These are phyloP conservation scores for Penicillium sp. DNA, from an alignment of 2,329 filamentous ascomycete species.

Conservation along the genomic window DNA sequence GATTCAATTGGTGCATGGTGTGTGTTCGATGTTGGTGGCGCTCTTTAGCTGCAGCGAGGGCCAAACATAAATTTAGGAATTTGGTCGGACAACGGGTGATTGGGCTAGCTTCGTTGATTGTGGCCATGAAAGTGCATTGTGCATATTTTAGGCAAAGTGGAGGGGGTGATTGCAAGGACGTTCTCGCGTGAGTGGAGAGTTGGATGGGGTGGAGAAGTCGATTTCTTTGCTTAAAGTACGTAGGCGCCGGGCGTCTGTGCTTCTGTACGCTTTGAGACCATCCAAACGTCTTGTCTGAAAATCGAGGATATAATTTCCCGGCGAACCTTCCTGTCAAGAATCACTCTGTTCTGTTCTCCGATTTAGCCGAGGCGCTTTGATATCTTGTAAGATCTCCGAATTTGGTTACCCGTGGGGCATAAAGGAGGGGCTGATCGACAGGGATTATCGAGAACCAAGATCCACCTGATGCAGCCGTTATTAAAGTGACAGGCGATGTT, in stretches of 20 bases:
- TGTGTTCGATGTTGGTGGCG: constrained; percentile 11
- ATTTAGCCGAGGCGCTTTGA: not conserved
- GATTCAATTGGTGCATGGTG: not conserved
- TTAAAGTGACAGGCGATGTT: not conserved
- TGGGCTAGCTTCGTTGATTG: too few relatives aligned
- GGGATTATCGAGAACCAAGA: not conserved
- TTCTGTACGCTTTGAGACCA: not conserved
- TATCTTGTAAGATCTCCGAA: not conserved
- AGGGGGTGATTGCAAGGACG: not conserved
- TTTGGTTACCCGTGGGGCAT: not conserved
- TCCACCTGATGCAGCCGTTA: not conserved
- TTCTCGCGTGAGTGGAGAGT: not conserved
- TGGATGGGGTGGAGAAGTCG: not conserved
- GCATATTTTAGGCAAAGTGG: not conserved
- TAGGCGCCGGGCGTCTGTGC: not conserved
- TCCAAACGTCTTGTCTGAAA: not conserved
- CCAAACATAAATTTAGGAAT: not conserved
- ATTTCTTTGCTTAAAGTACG: not conserved
- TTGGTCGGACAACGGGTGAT: not conserved
- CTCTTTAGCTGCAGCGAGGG: not conserved
- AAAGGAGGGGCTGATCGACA: not conserved
- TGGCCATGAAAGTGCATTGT: not conserved
- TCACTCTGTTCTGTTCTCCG: not conserved
- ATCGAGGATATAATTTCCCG: not conserved
- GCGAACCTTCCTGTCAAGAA: not conserved